A percentile compares a stretch with the other conserved stretches of the same genome.
Evolutionary conservation across 192 early-diverging fungal genomes (phyloP).

Genomic region (Podila minutissima): DNA sequence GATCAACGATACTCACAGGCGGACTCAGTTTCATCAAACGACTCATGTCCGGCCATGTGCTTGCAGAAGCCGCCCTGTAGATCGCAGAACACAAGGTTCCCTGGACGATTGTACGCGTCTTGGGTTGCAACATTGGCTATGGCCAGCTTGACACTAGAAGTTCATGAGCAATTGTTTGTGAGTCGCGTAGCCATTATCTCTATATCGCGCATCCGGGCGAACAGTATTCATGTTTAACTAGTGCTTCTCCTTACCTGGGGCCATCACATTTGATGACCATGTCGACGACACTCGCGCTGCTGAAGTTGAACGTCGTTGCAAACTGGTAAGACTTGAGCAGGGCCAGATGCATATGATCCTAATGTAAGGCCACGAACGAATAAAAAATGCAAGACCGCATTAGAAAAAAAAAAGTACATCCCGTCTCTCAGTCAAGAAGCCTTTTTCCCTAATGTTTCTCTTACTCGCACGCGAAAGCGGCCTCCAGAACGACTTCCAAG

Average conservation of each 20-base stretch:
- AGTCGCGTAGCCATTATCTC: too few relatives aligned
- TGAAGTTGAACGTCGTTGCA: slow-evolving; percentile 30
- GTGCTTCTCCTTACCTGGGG: slow-evolving; percentile 3
- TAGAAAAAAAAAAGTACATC: not conserved
- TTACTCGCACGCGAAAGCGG: not conserved
- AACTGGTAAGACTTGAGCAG: slow-evolving; percentile 5
- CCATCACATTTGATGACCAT: slow-evolving; percentile 29
- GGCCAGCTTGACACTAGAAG: slow-evolving; percentile 19
- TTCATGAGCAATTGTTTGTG: not conserved
- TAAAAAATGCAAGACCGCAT: not conserved
- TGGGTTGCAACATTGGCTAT: slow-evolving; percentile 35
- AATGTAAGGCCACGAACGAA: not conserved
- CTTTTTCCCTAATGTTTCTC: not conserved
- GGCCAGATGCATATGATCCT: slow-evolving; percentile 15
- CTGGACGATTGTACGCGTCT: slow-evolving; percentile 36
- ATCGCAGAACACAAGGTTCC: slow-evolving; percentile 33
- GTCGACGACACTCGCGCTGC: slow-evolving; percentile 36
- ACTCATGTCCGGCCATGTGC: slow-evolving; percentile 22
- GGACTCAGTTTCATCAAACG: not conserved
- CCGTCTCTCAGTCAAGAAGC: too few relatives aligned
- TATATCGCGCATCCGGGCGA: too few relatives aligned
- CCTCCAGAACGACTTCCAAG: not conserved
- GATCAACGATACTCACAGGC: slow-evolving; percentile 1
- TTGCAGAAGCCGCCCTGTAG: slow-evolving; percentile 5
- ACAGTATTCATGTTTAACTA: not conserved